Evolutionary conservation across 352 stramenopile genomes (phyloP), one percentile per base, ranked within the genome.

Genomic region (Globisporangium iwayamae): DNA sequence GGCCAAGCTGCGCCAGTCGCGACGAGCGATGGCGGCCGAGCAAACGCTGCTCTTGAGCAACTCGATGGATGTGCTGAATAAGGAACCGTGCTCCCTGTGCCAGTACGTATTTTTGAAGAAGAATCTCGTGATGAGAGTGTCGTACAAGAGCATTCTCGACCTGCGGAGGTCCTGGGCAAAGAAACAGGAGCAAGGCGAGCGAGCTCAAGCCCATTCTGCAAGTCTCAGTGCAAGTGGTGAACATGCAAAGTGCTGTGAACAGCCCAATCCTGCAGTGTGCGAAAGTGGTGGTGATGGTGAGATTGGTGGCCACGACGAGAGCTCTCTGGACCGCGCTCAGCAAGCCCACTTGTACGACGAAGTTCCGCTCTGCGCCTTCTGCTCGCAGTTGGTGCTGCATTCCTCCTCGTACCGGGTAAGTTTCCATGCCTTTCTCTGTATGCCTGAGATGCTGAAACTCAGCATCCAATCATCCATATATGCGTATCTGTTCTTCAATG

Each of bases 101-200:
- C 67, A 78, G 34, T 65, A 85, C 43, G 66, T 84, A 2, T 89
- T 87, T 32, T 66, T 76, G 6, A 89, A 89, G 68, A 82, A 68
- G 36, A 87, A 76, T 47, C 56, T 89, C 22, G 67, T 67, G 4
- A 85, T 79, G 32, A 75, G 76, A 56, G 80, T 89, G n/a, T 82
- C 75, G 0, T 84, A 78, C 66, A 89, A 89, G 52, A 83, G 77
- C 56, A 85, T 89, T n/a, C 68, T 70, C 30, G 78, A 89, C 58
- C 56, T 89, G 28, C 71, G 76, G 3, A 67, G 70, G 4, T 83
- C 68, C 3, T 89, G 80, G 80, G 13, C 8, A 16, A 60, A 58
- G 25, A 58, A 60, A 16, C 16, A 64, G 43, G 39, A 34, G 39
- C 22, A 22, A 2, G 41, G 25, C 1, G 56, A 43, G 20, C 43